Evolutionary conservation across 768 basidiomycete species (phyloP).

Genomic region (Lyophyllum atratum): DNA sequence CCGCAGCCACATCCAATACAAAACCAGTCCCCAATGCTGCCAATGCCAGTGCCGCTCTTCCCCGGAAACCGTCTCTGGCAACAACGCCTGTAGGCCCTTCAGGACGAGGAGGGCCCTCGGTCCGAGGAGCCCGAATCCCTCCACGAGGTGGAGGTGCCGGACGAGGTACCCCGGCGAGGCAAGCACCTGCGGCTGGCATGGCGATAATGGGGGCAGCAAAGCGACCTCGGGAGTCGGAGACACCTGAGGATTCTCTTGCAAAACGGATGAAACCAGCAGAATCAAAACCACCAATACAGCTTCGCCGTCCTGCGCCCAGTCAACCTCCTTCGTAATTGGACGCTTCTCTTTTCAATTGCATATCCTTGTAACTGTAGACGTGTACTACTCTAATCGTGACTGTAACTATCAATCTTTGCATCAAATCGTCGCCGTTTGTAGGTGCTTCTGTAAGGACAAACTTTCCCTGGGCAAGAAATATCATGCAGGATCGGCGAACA

Average conservation of each 20-base stretch:
- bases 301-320: conserved; percentile 19
- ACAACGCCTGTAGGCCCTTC: conserved; percentile 20
- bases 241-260: conserved; percentile 55
- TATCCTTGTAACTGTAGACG: conserved; percentile 12
- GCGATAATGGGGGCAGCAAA: conserved; percentile 68
- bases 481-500: no score
- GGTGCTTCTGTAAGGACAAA: no score
- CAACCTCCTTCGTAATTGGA: conserved; percentile 1
- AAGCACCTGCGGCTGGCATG: conserved; percentile 38
- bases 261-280: conserved; percentile 68
- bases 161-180: conserved; percentile 21
- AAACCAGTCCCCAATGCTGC: conserved; percentile 7
- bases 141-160: conserved; percentile 22
- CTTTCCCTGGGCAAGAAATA: no score
- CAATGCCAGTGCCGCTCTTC: conserved; percentile 9
- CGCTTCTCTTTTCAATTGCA: background rate
- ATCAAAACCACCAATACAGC: conserved; percentile 19
- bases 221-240: conserved; percentile 54
- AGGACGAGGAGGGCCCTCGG: conserved; percentile 39
- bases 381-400: background rate
- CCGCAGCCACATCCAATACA: conserved; percentile 6
- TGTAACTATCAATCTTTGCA: background rate
- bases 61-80: conserved; percentile 19
- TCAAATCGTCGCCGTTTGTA: background rate
- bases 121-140: conserved; percentile 21